Evolutionary conservation across 75 land plant genomes (phyloP).

Genomic region (Ceratopteris richardii): DNA sequence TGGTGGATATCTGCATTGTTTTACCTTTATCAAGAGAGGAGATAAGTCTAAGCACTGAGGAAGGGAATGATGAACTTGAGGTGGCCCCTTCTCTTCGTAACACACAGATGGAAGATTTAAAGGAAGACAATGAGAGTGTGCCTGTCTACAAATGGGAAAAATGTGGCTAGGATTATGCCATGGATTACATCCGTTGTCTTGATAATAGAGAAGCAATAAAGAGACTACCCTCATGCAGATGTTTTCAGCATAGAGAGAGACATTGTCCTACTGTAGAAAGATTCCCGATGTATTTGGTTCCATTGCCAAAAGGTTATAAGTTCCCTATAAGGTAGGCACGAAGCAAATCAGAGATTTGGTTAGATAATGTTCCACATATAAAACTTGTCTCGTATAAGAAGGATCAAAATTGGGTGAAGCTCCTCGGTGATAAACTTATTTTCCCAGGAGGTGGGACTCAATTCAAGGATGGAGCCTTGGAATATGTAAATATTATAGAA

Average conservation of each 20-base stretch:
- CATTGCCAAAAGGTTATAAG: slow-evolving; percentile 56
- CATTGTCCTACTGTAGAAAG: slow-evolving; percentile 48
- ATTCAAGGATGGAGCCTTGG: slow-evolving; percentile 9
- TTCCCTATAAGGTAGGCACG: slow-evolving; percentile 39
- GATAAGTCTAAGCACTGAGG: too few relatives aligned
- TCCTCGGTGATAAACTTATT: slow-evolving; percentile 4
- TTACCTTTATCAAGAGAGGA: too few relatives aligned
- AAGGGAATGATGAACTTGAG: too few relatives aligned
- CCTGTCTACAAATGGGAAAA: slow-evolving; percentile 26
- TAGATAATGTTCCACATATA: slow-evolving; percentile 7
- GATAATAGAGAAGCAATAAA: slow-evolving; percentile 44
- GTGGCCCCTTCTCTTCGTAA: too few relatives aligned
- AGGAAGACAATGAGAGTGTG: slow-evolving; percentile 4
- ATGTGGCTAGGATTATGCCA: slow-evolving; percentile 32
- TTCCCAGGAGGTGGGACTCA: slow-evolving; percentile 17
- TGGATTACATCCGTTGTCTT: slow-evolving; percentile 58
- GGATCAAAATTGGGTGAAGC: slow-evolving; percentile 18
- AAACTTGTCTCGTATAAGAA: too few relatives aligned
- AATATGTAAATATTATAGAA: slow-evolving; percentile 3
- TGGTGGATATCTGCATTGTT: too few relatives aligned
- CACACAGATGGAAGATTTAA: too few relatives aligned
- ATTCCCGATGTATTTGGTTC: slow-evolving; percentile 45
- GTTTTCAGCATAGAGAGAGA: slow-evolving; percentile 57
- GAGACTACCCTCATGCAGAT: slow-evolving; percentile 23
- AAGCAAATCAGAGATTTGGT: slow-evolving; percentile 36